These are phyloP conservation scores for Ogataea glucozyma DNA, from an alignment of 805 yeast species.

Conservation along the genomic window DNA sequence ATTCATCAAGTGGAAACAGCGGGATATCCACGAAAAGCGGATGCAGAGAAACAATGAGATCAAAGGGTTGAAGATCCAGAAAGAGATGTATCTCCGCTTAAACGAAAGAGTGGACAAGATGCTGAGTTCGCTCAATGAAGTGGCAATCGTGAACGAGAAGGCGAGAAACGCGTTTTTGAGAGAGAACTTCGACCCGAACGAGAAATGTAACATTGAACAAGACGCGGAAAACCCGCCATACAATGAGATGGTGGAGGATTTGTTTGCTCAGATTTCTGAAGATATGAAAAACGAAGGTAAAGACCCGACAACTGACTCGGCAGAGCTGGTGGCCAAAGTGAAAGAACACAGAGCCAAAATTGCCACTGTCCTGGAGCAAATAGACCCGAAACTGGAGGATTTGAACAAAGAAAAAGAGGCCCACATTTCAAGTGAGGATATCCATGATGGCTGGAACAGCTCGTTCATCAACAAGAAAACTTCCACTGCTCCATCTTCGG, in stretches of 20 bases:
- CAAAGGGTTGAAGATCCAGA: slow-evolving; percentile 70
- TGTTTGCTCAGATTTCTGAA: slow-evolving; percentile 71
- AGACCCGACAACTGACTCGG: slow-evolving; percentile 44
- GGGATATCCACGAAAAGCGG: slow-evolving; percentile 94
- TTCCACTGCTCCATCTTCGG: slow-evolving; percentile 22
- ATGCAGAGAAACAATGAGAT: slow-evolving; percentile 77
- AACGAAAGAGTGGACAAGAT: slow-evolving; percentile 72
- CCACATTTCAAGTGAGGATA: slow-evolving; percentile 87
- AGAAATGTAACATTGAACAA: slow-evolving; percentile 48
- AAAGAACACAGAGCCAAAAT: slow-evolving; percentile 70
- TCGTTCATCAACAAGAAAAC: slow-evolving; percentile 66
- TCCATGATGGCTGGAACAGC: slow-evolving; percentile 88
- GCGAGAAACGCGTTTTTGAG: slow-evolving; percentile 45
- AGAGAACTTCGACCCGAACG: slow-evolving; percentile 55
- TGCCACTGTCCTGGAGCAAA: slow-evolving; percentile 61
- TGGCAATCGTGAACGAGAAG: slow-evolving; percentile 37
- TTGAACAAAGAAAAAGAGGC: slow-evolving; percentile 68
- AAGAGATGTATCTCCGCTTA: slow-evolving; percentile 76
- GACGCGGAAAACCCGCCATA: slow-evolving; percentile 58
- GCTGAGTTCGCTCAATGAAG: slow-evolving; percentile 43
- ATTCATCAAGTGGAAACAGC: slow-evolving; percentile 93
- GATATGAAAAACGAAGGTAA: slow-evolving; percentile 54
- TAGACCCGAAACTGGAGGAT: slow-evolving; percentile 63
- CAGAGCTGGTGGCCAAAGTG: slow-evolving; percentile 42
- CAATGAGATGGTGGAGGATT: slow-evolving; percentile 90